Evolutionary conservation across 768 basidiomycete species (phyloP), one percentile per base, ranked within the genome.

Genomic region (Sporobolomyces roseus): DNA sequence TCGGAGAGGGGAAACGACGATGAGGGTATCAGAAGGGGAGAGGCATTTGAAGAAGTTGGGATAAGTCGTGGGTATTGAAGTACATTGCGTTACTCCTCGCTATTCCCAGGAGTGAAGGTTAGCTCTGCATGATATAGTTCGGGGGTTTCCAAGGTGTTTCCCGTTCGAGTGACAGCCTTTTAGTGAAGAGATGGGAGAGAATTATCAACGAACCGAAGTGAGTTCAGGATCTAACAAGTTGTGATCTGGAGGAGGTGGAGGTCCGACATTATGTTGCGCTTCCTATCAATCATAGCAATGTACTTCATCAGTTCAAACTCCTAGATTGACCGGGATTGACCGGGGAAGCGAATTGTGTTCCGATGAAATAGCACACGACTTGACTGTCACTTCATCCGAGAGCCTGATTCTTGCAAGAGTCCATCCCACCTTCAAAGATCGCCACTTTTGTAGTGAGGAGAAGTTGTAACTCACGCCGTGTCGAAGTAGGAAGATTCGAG

Each of bases 1-100:
- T 0, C 73, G 66, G 3, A 75, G 38, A 2, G 76, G 74, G 1
- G 68, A 68, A 30, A 70, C 52, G 59, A 71, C 29, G 53, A 71
- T 61, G 29, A 71, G 35, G 27, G 65, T 67, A 14, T 63, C 45
- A 29, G 43, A 27, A 16, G 65, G 48, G n/a, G 48, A 25, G 29
- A 71, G 59, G 21, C 65, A 61, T 4, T 45, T 4, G 56, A 66
- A 71, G 32, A 71, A 66, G 46, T 38, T 63, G 3, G 70, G 61
- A 46, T 71, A 71, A 4, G 43, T 54, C 23, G 56, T 60, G 1
- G 65, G 65, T n/a, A 71, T 63, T 16, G 68, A 46, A 30, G 36
- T 21, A 51, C 68, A 69, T 27, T 69, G 68, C 1, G 68, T 69
- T 7, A 65, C 25, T 19, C 68, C 68, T 6, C 68, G 68, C 51